A percentile compares a stretch with the other conserved stretches of the same genome.
These are phyloP conservation scores for Seminavis robusta DNA, from an alignment of 108 stramenopile species.

Conservation along the genomic window DNA sequence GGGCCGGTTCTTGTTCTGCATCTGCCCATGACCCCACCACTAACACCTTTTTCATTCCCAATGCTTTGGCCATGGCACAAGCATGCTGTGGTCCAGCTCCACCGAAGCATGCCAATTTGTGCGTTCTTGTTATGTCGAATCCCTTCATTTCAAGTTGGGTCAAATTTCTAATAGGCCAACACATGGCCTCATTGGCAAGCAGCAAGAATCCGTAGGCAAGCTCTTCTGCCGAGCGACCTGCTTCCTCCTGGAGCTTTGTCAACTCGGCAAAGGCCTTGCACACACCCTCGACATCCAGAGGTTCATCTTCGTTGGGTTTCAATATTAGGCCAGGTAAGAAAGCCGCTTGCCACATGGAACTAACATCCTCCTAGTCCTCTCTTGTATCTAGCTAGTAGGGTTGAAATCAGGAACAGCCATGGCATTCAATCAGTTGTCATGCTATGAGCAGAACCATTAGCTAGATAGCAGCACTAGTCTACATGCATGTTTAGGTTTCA, in stretches of 20 bases:
- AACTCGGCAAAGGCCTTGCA: constrained; percentile 77
- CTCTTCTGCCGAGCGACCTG: constrained; percentile 71
- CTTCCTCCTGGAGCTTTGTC: constrained; percentile 55
- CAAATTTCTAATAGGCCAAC: constrained; percentile 97
- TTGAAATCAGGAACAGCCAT: too few relatives aligned
- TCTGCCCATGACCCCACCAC: too few relatives aligned
- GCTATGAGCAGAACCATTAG: too few relatives aligned
- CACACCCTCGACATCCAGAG: constrained; percentile 90
- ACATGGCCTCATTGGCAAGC: constrained; percentile 99
- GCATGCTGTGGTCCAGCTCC: constrained; percentile 99
- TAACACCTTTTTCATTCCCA: constrained; percentile 91
- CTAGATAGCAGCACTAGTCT: too few relatives aligned
- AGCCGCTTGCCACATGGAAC: too few relatives aligned
- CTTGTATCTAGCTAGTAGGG: too few relatives aligned
- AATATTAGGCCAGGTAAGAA: too few relatives aligned
- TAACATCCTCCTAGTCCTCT: too few relatives aligned
- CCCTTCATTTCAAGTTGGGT: constrained; percentile 99
- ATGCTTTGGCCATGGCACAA: constrained; percentile 89
- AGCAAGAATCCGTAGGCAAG: constrained; percentile 95
- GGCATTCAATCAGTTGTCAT: too few relatives aligned
- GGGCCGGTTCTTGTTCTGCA: too few relatives aligned
- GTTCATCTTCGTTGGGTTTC: constrained; percentile 93
- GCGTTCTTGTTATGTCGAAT: constrained; percentile 84
- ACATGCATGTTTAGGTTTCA: too few relatives aligned
- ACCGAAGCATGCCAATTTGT: constrained; percentile 94